Evolutionary conservation across 1,139 yeast species (phyloP).

Genomic region (Yamadazyma epiphylla): DNA sequence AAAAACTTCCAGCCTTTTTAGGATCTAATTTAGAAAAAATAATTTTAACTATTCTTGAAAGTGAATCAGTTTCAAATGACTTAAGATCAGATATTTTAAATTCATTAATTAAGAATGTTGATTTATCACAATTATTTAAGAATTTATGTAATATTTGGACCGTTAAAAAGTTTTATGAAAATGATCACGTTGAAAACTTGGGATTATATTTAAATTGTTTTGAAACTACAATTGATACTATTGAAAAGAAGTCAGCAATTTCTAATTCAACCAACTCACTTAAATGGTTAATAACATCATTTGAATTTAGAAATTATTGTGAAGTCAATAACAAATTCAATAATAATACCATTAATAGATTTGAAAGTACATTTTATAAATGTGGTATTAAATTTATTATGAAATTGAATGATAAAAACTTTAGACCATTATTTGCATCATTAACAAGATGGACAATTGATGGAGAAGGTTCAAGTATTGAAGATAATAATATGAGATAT

Average conservation of each 20-base stretch:
- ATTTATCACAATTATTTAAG: constrained; percentile 57
- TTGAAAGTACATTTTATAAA: constrained; percentile 71
- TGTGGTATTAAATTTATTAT: constrained; percentile 76
- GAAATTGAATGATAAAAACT: constrained; percentile 89
- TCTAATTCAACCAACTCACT: constrained; percentile 67
- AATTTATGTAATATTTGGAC: constrained; percentile 64
- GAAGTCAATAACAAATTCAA: constrained; percentile 44
- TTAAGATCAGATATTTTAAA: constrained; percentile 66
- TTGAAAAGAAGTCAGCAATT: constrained; percentile 74
- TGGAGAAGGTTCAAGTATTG: constrained; percentile 62
- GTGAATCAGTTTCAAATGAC: constrained; percentile 53
- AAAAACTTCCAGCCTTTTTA: constrained; percentile 85
- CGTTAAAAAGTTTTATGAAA: constrained; percentile 24
- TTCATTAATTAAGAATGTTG: constrained; percentile 65
- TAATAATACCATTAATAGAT: constrained; percentile 70
- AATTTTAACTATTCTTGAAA: constrained; percentile 52
- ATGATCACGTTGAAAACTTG: constrained; percentile 51
- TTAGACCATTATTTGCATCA: constrained; percentile 86
- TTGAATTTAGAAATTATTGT: constrained; percentile 60
- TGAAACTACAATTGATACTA: constrained; percentile 58
- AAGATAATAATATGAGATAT: constrained; percentile 45
- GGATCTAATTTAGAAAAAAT: constrained; percentile 64
- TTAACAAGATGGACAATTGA: constrained; percentile 92
- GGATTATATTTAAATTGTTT: constrained; percentile 68
- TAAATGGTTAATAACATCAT: constrained; percentile 64